Evolutionary conservation across 768 basidiomycete genomes (phyloP).

Genomic region (Mycena leptocephala): DNA sequence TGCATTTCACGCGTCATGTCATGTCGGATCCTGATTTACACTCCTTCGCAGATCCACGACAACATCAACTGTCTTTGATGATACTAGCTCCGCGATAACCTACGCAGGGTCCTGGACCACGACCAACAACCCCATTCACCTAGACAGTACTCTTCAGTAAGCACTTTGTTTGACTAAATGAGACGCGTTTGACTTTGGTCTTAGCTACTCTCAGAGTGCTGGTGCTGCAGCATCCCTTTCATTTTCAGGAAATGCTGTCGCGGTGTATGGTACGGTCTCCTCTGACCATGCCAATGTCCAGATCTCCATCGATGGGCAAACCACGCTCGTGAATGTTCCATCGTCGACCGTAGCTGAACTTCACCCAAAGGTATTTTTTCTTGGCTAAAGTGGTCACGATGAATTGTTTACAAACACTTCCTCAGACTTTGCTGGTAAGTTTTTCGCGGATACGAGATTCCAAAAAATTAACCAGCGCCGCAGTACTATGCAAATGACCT

Average conservation of each 20-base stretch:
- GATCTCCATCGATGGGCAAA: conserved; percentile 62
- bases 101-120: conserved; percentile 62
- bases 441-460: conserved; percentile 11
- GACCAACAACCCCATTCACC: conserved; percentile 47
- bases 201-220: conserved; percentile 58
- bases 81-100: conserved; percentile 54
- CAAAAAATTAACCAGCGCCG: not conserved
- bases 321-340: conserved; percentile 24
- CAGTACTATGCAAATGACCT: conserved; percentile 63
- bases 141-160: conserved; percentile 62
- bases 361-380: conserved; percentile 47
- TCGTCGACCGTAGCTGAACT: conserved; percentile 40
- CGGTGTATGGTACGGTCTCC: conserved; percentile 68
- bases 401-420: not conserved
- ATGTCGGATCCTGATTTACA: conserved; percentile 10
- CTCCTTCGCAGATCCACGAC: conserved; percentile 40
- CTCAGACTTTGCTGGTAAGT: conserved; percentile 53
- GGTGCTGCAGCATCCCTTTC: conserved; percentile 60
- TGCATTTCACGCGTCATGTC: not conserved
- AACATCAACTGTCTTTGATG: conserved; percentile 56
- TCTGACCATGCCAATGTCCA: conserved; percentile 66
- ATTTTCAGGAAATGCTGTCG: conserved; percentile 69
- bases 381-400: not conserved
- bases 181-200: not conserved
- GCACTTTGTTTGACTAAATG: conserved; percentile 27